Evolutionary conservation across 495 filamentous ascomycete species (phyloP), one percentile per base, ranked within the genome.

Genomic region (Xylaria intraflava): DNA sequence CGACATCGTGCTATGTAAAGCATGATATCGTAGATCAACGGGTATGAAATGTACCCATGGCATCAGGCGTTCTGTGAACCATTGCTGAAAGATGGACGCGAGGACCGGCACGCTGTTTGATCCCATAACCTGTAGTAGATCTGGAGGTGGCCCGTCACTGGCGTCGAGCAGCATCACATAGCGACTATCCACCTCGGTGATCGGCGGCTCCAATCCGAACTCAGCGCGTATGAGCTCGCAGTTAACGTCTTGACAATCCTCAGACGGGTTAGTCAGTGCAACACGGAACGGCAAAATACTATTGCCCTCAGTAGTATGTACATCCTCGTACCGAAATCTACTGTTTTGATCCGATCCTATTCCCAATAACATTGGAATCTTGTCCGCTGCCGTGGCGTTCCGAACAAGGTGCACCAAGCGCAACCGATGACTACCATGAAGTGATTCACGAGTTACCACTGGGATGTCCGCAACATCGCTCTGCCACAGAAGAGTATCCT

Each of bases 31-130:
- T 5, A 86, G 53, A 61, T 91, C 88, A 3, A 90, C 51, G 0
- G 88, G 88, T 0, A 90, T 83, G 47, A 88, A 93, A 65, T 93
- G 87, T 19, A 80, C 68, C 87, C 87, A 93, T 6, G 88, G 78
- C 48, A 75, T 72, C 14, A 93, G 61, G 0, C 88, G 78, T 20
- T 81, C 78, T 47, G 85, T 83, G 62, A 81, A 89, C 88, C 88
- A 93, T 56, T 88, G 79, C 3, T 80, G 73, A 65, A 90, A 90
- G 3, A 90, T 70, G 0, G 75, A 73, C 0, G 82, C 75, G 30
- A 82, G 75, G 57, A 93, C 80, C 0, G 85, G 84, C 1, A 89
- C 68, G 40, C 75, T 80, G 54, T 67, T 67, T n/a, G 80, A 83
- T 20, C 85, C 69, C 57, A 90, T 81, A 1, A 79, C 78, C 1